Base-by-base conservation (phyloP, 768 basidiomycete genomes). In the Porpolomopsis calyptriformis region DNA sequence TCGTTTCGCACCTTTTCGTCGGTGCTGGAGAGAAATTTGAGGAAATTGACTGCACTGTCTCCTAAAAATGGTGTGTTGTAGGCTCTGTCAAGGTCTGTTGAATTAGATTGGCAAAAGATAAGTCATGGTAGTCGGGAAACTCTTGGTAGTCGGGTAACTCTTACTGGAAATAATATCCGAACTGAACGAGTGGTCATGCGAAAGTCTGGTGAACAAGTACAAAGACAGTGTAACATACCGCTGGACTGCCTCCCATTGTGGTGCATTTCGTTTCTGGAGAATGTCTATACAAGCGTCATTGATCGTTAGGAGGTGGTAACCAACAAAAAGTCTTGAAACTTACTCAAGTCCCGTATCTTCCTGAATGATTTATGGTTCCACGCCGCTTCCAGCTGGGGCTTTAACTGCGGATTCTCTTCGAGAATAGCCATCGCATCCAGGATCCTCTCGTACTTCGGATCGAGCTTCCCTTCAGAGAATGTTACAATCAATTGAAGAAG, bases 61-160 rank as follows among this genome's bases (percentile, higher is more conserved):
- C 37, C 37, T 22, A 39, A 6, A 39, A 39, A 39, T 7, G 37
- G 37, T 39, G 16, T 16, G 16, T 39, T 39, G 37, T 39, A 39
- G 16, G 22, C 37, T 7, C 6, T 6, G 22, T 16, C 37, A 16
- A 39, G 37, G 16, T 22, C 37, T 39, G 2, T 78, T 88, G 36
- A n/a, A n/a, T n/a, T n/a, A n/a, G n/a, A n/a, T n/a, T n/a, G n/a
- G n/a, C n/a, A n/a, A n/a, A n/a, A n/a, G n/a, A n/a, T n/a, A n/a
- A n/a, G n/a, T n/a, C n/a, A n/a, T n/a, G n/a, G n/a, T n/a, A n/a
- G n/a, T n/a, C n/a, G n/a, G n/a, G n/a, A n/a, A n/a, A n/a, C n/a
- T n/a, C n/a, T n/a, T n/a, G n/a, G n/a, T n/a, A n/a, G n/a, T n/a
- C n/a, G n/a, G n/a, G n/a, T n/a, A n/a, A n/a, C n/a, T n/a, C n/a